phyloP scores from a whole-genome alignment of 2,329 filamentous ascomycete genomes.

The Juglanconis sp. region DNA sequence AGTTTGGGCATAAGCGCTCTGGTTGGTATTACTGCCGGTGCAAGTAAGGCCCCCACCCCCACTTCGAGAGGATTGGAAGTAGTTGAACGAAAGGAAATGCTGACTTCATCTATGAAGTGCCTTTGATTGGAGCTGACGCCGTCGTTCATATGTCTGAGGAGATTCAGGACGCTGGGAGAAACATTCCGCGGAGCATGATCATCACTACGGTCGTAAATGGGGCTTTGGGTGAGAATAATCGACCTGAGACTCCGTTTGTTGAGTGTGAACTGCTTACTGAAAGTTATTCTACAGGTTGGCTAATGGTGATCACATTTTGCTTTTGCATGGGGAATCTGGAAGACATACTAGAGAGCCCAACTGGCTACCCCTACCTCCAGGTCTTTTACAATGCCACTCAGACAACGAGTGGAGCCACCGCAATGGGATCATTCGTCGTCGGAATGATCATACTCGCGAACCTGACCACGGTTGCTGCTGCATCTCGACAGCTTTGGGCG shows the following conservation, averaged over 20 bases:
- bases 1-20: constrained; percentile 33
- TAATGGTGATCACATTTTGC: constrained; percentile 6
- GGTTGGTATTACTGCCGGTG: constrained; percentile 35
- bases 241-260: no score
- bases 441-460: constrained; percentile 24
- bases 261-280: no score
- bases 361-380: constrained; percentile 28
- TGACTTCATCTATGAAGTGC: constrained; percentile 18
- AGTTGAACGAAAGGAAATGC: no score
- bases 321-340: constrained; percentile 13
- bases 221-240: constrained; percentile 27
- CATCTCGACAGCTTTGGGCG: constrained; percentile 29
- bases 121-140: constrained; percentile 30
- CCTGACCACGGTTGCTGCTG: constrained; percentile 27
- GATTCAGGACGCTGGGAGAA: constrained; percentile 20
- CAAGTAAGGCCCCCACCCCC: constrained; percentile 10
- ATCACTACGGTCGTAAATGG: constrained; percentile 31
- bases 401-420: constrained; percentile 21
- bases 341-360: constrained; percentile 14
- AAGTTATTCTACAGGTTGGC: no score
- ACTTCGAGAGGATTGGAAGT: no score
- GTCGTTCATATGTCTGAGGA: constrained; percentile 34
- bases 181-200: constrained; percentile 32
- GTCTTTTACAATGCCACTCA: constrained; percentile 27
- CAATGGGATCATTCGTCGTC: constrained; percentile 26